These are phyloP conservation scores for Prunus kanzakura DNA, from an alignment of 306 rosid species.

Conservation along the genomic window DNA sequence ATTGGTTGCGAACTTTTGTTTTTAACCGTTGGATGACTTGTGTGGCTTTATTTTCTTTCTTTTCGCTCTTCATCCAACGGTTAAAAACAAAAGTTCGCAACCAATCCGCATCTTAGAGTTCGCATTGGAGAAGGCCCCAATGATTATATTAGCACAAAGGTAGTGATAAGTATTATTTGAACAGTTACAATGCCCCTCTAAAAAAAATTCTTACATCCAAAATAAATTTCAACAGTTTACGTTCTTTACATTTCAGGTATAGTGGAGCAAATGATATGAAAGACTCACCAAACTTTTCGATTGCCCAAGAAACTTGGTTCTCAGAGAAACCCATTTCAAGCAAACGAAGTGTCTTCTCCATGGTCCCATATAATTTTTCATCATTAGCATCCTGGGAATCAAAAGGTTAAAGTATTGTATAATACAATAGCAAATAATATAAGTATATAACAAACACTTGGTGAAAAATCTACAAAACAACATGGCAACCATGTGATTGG, in stretches of 20 bases:
- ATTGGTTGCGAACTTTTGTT: too few species aligned
- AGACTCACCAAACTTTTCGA: constrained; percentile 75
- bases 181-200: background rate
- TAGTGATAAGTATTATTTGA: background rate
- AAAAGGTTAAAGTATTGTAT: constrained; percentile 3
- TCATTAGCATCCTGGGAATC: constrained; percentile 35
- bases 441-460: background rate
- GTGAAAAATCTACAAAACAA: background rate
- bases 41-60: too few species aligned
- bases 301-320: constrained; percentile 76
- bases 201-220: background rate
- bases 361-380: constrained; percentile 77
- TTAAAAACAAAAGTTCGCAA: too few species aligned
- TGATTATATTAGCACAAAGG: background rate
- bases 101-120: too few species aligned
- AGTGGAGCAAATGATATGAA: constrained; percentile 12
- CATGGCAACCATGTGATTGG: background rate
- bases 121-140: background rate
- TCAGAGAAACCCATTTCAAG: constrained; percentile 97
- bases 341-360: constrained; percentile 81
- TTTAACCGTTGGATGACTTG: too few species aligned
- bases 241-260: background rate
- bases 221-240: background rate
- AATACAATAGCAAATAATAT: background rate
- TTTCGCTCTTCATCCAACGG: too few species aligned